phyloP scores from a whole-genome alignment of 768 basidiomycete species.

The Amyloporia xantha region DNA sequence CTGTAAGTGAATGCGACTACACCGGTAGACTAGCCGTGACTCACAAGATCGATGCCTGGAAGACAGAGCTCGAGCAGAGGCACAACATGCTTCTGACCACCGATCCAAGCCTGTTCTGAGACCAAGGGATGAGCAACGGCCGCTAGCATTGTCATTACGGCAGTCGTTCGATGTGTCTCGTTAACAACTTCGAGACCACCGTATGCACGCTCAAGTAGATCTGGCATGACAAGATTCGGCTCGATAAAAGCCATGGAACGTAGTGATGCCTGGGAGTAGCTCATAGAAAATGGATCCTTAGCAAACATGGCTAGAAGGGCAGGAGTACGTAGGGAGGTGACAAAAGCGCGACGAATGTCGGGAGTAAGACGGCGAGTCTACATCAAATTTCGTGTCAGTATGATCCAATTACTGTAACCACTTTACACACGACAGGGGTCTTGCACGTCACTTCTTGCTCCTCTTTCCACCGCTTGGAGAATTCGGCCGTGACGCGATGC shows the following conservation, averaged over 20 bases:
- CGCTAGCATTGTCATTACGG: constrained; percentile 79
- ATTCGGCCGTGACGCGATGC: constrained; percentile 67
- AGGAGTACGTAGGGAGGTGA: constrained; percentile 75
- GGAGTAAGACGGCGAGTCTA: constrained; percentile 76
- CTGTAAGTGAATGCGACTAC: background rate
- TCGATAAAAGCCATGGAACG: constrained; percentile 75
- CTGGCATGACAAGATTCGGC: constrained; percentile 82
- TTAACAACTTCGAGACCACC: constrained; percentile 89
- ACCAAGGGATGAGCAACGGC: constrained; percentile 72
- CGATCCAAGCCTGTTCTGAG: constrained; percentile 71
- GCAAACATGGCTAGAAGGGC: constrained; percentile 88
- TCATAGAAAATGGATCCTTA: constrained; percentile 74
- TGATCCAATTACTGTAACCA: background rate
- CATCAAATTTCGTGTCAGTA: no score
- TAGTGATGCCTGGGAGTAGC: constrained; percentile 75
- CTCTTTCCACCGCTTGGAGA: constrained; percentile 71
- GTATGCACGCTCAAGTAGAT: constrained; percentile 86
- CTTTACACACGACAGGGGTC: constrained; percentile 58
- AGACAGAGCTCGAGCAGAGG: constrained; percentile 84
- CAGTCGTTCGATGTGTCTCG: constrained; percentile 92
- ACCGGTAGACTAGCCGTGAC: constrained; percentile 15
- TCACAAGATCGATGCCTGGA: constrained; percentile 85
- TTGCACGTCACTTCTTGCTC: constrained; percentile 73
- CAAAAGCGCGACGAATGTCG: constrained; percentile 75
- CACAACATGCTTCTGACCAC: constrained; percentile 83